A percentile compares a stretch with the other conserved stretches of the same genome.
Conservation (phyloP, 73 alveolate species). For the Blepharisma japonicum region DNA sequence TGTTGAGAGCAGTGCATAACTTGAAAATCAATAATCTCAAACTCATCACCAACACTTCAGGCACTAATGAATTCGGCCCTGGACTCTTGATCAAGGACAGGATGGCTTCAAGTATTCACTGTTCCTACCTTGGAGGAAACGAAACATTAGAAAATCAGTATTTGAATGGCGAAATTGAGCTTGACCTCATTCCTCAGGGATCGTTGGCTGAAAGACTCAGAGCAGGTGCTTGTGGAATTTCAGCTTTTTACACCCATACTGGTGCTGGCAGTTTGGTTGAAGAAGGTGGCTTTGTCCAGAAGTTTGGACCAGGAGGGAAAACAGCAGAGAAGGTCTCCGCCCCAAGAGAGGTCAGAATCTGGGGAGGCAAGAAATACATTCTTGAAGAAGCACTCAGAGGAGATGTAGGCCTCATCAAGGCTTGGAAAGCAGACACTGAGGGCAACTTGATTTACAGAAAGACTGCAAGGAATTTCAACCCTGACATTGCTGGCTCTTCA, state of each 20-base stretch:
- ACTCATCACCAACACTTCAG: conserved; percentile 71
- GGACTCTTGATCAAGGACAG: conserved; percentile 30
- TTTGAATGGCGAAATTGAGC: conserved; percentile 75
- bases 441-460: conserved; percentile 72
- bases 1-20: conserved; percentile 62
- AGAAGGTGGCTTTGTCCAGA: conserved; percentile 63
- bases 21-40: conserved; percentile 64
- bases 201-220: conserved; percentile 80
- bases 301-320: conserved; percentile 41
- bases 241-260: conserved; percentile 91
- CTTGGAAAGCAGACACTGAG: conserved; percentile 71
- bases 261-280: conserved; percentile 76
- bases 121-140: conserved; percentile 80
- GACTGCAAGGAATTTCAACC: conserved; percentile 82
- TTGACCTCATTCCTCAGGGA: conserved; percentile 89
- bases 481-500: conserved; percentile 71
- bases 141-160: conserved; percentile 67
- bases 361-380: conserved; percentile 56
- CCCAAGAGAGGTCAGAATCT: conserved; percentile 30
- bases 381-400: conserved; percentile 68
- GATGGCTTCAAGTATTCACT: conserved; percentile 35
- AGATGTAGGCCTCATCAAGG: conserved; percentile 75
- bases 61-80: conserved; percentile 47
- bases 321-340: conserved; percentile 27
- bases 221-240: conserved; percentile 95